Conservation (phyloP, 1,139 yeast genomes). For the Debaryomyces fabryi region DNA sequence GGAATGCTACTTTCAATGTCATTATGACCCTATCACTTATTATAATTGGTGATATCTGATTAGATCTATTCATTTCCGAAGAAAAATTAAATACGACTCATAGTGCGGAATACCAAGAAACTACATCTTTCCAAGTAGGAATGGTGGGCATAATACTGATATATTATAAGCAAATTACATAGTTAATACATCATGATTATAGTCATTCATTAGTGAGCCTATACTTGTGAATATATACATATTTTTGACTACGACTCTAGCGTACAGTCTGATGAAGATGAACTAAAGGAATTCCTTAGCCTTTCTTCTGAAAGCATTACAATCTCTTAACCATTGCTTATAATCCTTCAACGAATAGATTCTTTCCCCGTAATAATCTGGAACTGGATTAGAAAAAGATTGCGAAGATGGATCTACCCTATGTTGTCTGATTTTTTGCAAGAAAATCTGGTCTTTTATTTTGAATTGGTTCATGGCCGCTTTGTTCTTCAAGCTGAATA, state of each 20-base stretch:
- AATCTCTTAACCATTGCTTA: slow-evolving; percentile 95
- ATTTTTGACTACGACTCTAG: background rate
- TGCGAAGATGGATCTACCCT: slow-evolving; percentile 95
- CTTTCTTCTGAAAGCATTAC: slow-evolving; percentile 87
- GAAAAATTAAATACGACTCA: background rate
- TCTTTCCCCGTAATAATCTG: slow-evolving; percentile 96
- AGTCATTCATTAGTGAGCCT: background rate
- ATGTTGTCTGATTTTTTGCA: slow-evolving; percentile 70
- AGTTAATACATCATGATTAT: background rate
- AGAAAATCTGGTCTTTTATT: slow-evolving; percentile 69
- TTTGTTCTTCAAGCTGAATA: slow-evolving; percentile 62
- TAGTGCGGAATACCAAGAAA: background rate
- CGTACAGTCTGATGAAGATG: background rate
- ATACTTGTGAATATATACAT: slow-evolving; percentile 2
- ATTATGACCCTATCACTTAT: slow-evolving; percentile 7
- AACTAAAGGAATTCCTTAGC: slow-evolving; percentile 70
- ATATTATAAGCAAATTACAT: background rate
- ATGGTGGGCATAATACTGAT: background rate
- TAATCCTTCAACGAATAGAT: slow-evolving; percentile 84
- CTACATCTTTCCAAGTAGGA: background rate
- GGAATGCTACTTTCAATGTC: slow-evolving; percentile 57
- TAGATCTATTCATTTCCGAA: background rate
- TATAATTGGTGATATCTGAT: background rate
- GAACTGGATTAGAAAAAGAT: slow-evolving; percentile 91
- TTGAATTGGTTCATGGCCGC: slow-evolving; percentile 49